Base-by-base conservation (phyloP, 768 basidiomycete species). In the Phaffia australis region DNA sequence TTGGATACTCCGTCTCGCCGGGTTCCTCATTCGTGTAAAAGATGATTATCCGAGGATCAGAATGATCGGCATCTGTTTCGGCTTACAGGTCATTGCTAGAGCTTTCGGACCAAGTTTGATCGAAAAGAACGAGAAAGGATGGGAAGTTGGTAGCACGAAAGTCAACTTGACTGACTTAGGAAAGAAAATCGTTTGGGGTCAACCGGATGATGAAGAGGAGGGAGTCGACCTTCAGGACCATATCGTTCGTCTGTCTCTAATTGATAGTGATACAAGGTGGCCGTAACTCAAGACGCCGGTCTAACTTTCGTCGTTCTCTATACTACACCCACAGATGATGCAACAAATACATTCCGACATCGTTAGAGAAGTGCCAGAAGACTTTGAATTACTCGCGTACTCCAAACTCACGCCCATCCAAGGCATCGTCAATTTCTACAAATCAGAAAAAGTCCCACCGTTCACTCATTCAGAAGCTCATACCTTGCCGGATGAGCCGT, bases 301-400 rank as follows among this genome's bases (percentile, higher is more conserved):
- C 29, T 27, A 16, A 30, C 54, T 18, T 19, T 32, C 56, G 7
- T 21, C 32, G 21, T 1, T 50, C 15, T 52, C 23, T 23, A 15
- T 21, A 48, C 35, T 19, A 35, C 11, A 9, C 35, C 6, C 25
- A 1, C 64, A 73, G 72, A 70, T 67, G 57, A 73, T 70, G 70
- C 71, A 72, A 62, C 72, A 73, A 66, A 73, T 73, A 25, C 72
- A 73, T 68, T 67, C 67, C n/a, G 72, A 73, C 58, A 72, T 72
- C 60, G 71, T 71, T 25, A 56, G 64, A 8, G 58, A 69, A 23
- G 64, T 71, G 6, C 72, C 72, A 1, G 51, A 62, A 1, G 56
- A 64, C 15, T 73, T 73, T 56, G 47, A 69, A 3, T 66, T 73
- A 25, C 69, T 73, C 4, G 72, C 69, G 2, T 68, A 51, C 2